Evolutionary conservation across 2,329 filamentous ascomycete species (phyloP).

Genomic region (Teratosphaeria epicoccoides): DNA sequence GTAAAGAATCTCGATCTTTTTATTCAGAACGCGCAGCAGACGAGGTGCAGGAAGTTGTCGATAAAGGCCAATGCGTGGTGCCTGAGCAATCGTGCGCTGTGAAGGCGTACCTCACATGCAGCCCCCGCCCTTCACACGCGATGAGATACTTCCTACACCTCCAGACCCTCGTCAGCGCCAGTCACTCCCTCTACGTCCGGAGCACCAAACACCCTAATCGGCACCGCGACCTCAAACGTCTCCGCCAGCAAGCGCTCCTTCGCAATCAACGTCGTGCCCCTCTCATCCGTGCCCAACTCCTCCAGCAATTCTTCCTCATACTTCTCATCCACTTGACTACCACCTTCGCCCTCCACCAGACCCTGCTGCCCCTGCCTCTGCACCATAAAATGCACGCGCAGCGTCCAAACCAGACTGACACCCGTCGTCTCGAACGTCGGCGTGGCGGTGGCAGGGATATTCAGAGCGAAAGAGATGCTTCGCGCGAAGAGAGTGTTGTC

Average conservation of each 20-base stretch:
- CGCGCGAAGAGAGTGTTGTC: slow-evolving; percentile 76
- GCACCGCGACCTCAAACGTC: slow-evolving; percentile 29
- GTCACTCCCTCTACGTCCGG: neutral
- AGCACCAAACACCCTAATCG: slow-evolving; percentile 26
- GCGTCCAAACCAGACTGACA: slow-evolving; percentile 75
- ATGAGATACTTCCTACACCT: neutral
- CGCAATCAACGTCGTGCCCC: slow-evolving; percentile 24
- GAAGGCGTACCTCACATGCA: too few species aligned
- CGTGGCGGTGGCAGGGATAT: slow-evolving; percentile 72
- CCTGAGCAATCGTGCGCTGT: neutral
- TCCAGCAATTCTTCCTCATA: slow-evolving; percentile 37
- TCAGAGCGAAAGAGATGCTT: slow-evolving; percentile 67
- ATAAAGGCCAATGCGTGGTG: neutral
- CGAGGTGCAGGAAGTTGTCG: neutral
- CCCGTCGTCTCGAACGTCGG: slow-evolving; percentile 89
- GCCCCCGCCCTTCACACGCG: too few species aligned
- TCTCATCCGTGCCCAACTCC: slow-evolving; percentile 26
- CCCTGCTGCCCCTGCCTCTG: slow-evolving; percentile 10
- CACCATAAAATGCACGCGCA: slow-evolving; percentile 87
- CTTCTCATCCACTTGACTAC: slow-evolving; percentile 57
- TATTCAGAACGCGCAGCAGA: neutral
- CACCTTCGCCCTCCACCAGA: slow-evolving; percentile 46
- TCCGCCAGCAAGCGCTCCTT: slow-evolving; percentile 26
- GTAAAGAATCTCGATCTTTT: neutral
- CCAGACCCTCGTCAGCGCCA: neutral